phyloP scores from a whole-genome alignment of 2,329 filamentous ascomycete species.

The Colletotrichum ledebouriae region DNA sequence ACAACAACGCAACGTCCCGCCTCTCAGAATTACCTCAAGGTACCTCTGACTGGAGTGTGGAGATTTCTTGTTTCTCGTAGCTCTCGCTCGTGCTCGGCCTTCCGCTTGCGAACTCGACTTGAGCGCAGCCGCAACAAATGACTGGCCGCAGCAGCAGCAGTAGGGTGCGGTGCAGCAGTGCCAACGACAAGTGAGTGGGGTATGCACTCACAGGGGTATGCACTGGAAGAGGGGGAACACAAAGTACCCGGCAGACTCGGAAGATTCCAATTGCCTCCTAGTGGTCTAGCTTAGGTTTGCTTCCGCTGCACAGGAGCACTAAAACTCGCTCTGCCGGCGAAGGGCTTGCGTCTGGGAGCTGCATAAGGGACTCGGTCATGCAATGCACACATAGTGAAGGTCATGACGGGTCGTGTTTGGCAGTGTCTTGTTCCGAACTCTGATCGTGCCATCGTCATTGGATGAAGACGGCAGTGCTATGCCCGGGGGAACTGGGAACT shows the following conservation, averaged over 20 bases:
- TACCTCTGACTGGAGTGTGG: background rate
- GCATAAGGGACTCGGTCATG: slow-evolving; percentile 34
- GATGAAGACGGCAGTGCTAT: slow-evolving; percentile 4
- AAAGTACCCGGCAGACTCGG: background rate
- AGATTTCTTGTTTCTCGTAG: slow-evolving; percentile 13
- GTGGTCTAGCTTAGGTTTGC: slow-evolving; percentile 1
- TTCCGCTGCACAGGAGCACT: slow-evolving; percentile 20
- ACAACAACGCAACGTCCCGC: slow-evolving; percentile 37
- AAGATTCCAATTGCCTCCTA: background rate
- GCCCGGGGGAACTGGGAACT: slow-evolving; percentile 19
- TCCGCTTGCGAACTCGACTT: slow-evolving; percentile 24
- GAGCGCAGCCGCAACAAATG: slow-evolving; percentile 24
- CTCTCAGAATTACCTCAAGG: background rate
- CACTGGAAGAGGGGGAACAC: slow-evolving; percentile 7
- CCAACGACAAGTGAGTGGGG: slow-evolving; percentile 8
- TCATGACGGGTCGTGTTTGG: slow-evolving; percentile 35
- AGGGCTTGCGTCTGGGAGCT: slow-evolving; percentile 17
- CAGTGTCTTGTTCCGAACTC: slow-evolving; percentile 38
- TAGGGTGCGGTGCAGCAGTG: background rate
- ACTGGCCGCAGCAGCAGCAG: slow-evolving; percentile 29
- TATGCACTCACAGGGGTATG: slow-evolving; percentile 1
- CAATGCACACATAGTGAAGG: slow-evolving; percentile 21
- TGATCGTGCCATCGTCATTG: slow-evolving; percentile 31
- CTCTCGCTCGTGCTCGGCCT: slow-evolving; percentile 29
- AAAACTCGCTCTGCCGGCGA: slow-evolving; percentile 11